Evolutionary conservation across 2,329 filamentous ascomycete genomes (phyloP), one percentile per base, ranked within the genome.

Genomic region (Colletotrichum caudatum): DNA sequence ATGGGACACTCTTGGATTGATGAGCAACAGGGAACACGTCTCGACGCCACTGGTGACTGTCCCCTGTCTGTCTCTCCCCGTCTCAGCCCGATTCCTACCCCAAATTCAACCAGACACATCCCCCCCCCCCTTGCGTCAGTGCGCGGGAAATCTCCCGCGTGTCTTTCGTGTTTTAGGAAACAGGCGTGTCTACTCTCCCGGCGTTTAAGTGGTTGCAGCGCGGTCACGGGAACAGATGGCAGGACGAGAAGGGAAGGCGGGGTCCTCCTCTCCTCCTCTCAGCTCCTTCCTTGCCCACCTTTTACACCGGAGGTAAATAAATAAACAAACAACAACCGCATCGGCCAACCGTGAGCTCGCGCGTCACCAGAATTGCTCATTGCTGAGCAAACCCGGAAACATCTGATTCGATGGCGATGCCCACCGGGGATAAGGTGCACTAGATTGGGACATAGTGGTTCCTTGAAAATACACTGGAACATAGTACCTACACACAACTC

Each of bases 131-230:
- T 9, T 58, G 41, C 57, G 33, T 61, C 58, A 23, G 26, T 60
- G 46, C 54, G 29, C 56, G 16, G 48, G 35, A 54, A 39, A 44
- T n/a, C 35, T 44, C 60, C 44, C 58, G 51, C 58, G 58, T 62
- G 58, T 62, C 64, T 41, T 44, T 68, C 66, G 59, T 54, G 58
- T 53, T 41, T 54, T 39, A 48, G 44, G 37, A 58, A 62, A 58
- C 33, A 65, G 48, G 61, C 70, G 67, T 29, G 57, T 48, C 41
- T 56, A 14, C 26, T 20, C 26, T 39, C 33, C 61, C 51, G 41
- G 29, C 50, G 26, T 72, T 66, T 72, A 71, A 72, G 70, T 72
- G 70, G 66, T 71, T 71, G 66, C 70, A 72, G 69, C 14, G 20
- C 39, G 44, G 50, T 71, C 66, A 71, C 69, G 69, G 65, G 69